phyloP scores from a whole-genome alignment of 768 basidiomycete genomes.

The Boletus fagicola region DNA sequence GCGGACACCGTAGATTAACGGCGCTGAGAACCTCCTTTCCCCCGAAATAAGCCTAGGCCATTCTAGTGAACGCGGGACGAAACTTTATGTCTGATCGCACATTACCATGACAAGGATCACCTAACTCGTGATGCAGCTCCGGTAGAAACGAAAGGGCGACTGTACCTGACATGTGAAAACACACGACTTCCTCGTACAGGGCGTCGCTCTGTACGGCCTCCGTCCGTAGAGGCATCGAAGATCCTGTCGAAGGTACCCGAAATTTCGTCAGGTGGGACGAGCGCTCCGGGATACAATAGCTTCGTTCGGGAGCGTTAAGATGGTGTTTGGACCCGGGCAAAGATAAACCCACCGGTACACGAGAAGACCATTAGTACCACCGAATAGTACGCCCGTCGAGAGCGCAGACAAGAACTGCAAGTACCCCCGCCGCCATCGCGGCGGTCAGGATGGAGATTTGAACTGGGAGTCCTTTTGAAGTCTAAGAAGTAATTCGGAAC shows the following conservation, averaged over 20 bases:
- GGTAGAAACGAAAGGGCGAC: conserved; percentile 1
- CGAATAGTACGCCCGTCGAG: conserved; percentile 22
- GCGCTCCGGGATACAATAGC: conserved; percentile 1
- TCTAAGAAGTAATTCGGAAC: not conserved
- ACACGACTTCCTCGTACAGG: conserved; percentile 5
- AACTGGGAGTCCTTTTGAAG: conserved; percentile 4
- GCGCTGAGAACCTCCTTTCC: conserved; percentile 6
- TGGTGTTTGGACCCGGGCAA: conserved; percentile 4
- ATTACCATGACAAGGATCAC: not conserved
- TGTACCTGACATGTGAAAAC: not conserved
- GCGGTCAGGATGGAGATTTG: conserved; percentile 25
- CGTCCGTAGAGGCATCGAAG: conserved; percentile 13
- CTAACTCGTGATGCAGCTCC: conserved; percentile 1
- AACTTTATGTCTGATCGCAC: conserved; percentile 2
- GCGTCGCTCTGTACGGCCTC: conserved; percentile 2
- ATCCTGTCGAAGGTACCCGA: conserved; percentile 6
- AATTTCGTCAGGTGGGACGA: conserved; percentile 3
- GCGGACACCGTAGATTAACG: conserved; percentile 27
- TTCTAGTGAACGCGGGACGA: conserved; percentile 4
- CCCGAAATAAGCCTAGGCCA: conserved; percentile 9
- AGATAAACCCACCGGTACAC: conserved; percentile 7
- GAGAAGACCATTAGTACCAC: conserved; percentile 13
- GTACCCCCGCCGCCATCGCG: conserved; percentile 27
- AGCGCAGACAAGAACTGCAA: conserved; percentile 19
- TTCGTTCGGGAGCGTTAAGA: conserved; percentile 10